Conservation (phyloP, 208 protist genomes). For the Angomonas deanei region DNA sequence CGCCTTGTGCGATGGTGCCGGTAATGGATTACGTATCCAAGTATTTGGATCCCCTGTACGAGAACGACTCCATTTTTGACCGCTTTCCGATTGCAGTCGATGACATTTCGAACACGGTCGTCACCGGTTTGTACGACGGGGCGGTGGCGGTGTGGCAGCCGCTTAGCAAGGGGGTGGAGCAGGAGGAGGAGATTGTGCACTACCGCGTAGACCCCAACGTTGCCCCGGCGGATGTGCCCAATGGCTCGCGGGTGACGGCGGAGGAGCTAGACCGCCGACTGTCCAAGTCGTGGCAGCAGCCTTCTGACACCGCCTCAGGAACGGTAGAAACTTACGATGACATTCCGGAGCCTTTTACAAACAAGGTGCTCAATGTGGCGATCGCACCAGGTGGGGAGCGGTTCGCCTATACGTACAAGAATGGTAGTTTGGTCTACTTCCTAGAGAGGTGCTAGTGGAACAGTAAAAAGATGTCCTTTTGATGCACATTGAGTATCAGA, state of each 20-base stretch:
- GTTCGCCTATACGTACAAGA: conserved; percentile 73
- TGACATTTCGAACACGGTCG: conserved; percentile 60
- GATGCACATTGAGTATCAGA: background rate
- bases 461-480: background rate
- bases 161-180: conserved; percentile 18
- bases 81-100: conserved; percentile 78
- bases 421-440: conserved; percentile 60
- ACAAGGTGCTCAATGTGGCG: conserved; percentile 66
- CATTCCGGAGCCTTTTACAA: conserved; percentile 67
- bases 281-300: conserved; percentile 25
- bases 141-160: conserved; percentile 86
- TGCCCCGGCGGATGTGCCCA: conserved; percentile 15
- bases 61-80: conserved; percentile 85
- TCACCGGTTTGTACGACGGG: conserved; percentile 83
- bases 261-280: conserved; percentile 43
- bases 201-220: conserved; percentile 60
- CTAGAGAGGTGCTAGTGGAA: conserved; percentile 49
- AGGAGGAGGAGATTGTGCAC: conserved; percentile 36
- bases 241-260: conserved; percentile 27
- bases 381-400: conserved; percentile 80
- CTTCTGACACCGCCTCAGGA: background rate
- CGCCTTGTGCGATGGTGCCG: conserved; percentile 47
- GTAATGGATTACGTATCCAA: conserved; percentile 69
- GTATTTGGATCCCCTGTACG: conserved; percentile 71
- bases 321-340: background rate